Evolutionary conservation across 2,329 filamentous ascomycete genomes (phyloP), one percentile per base, ranked within the genome.

Genomic region (Sphaerulina vaccinii): DNA sequence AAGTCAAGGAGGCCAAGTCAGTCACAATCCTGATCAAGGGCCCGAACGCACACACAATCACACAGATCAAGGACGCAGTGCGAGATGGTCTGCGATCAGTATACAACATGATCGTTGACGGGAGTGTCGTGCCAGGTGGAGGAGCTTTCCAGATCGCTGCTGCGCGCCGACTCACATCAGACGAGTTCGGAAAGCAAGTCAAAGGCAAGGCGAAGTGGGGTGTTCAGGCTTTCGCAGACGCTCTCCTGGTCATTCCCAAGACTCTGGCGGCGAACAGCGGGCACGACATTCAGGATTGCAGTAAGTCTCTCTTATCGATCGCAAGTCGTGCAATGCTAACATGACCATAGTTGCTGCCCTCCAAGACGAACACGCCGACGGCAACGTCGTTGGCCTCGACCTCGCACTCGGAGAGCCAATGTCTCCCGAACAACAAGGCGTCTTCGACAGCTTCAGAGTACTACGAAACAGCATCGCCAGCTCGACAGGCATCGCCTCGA

Each of bases 81-180:
- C 84, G 93, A 48, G 93, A 99, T 69, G 93, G 93, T 57, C 80
- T 99, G 62, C 84, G 93, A 68, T 95, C 90, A 70, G 93, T 97
- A 43, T 97, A 96, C 82, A 99, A 99, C 79, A 96, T 95, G 80
- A 97, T 99, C 70, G 92, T 97, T n/a, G 93, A 99, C 71, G 84
- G 86, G 74, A 92, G 88, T 62, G 93, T 99, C 16, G 90, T 99
- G 21, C 93, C 93, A 1, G 93, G 93, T 52, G 93, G 85, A 52
- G 93, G 93, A 64, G 89, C 93, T 43, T 99, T 96, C 83, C 93
- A 99, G 73, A 85, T 99, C 39, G 91, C 93, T 24, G 95, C 89
- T 64, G 90, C 91, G 19, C 80, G 85, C 40, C 90, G 96, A 72
- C 79, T 99, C 56, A 87, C 87, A 70, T 90, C 90, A 59, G 90